These are phyloP conservation scores for Medicago ruthenica DNA, from an alignment of 306 rosid genomes.

Conservation along the genomic window DNA sequence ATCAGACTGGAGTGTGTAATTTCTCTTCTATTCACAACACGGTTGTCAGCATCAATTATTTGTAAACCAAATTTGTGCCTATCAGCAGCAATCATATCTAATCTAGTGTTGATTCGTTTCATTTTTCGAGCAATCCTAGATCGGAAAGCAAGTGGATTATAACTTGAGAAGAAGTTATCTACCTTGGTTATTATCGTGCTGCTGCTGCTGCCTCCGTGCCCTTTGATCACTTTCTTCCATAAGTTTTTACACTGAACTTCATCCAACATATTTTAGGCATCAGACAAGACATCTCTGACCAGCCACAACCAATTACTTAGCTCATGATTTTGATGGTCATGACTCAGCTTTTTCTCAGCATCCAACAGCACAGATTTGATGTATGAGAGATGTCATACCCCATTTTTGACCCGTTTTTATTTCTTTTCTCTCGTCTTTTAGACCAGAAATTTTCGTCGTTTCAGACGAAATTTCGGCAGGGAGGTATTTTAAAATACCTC, in stretches of 20 bases:
- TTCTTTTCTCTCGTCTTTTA: too few species aligned
- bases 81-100: slow-evolving; percentile 34
- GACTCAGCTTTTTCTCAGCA: slow-evolving; percentile 45
- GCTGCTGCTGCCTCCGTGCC: too few species aligned
- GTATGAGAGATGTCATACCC: slow-evolving; percentile 28
- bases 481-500: too few species aligned
- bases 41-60: not conserved
- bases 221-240: slow-evolving; percentile 15
- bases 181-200: slow-evolving; percentile 16
- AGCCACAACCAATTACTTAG: slow-evolving; percentile 22
- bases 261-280: slow-evolving; percentile 39
- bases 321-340: not conserved
- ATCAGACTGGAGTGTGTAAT: slow-evolving; percentile 38
- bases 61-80: slow-evolving; percentile 23
- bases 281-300: slow-evolving; percentile 24
- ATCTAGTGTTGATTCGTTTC: not conserved
- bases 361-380: slow-evolving; percentile 42
- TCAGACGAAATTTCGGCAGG: too few species aligned
- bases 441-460: too few species aligned
- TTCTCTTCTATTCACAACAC: slow-evolving; percentile 3
- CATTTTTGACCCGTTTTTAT: too few species aligned
- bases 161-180: slow-evolving; percentile 16
- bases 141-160: slow-evolving; percentile 29
- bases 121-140: slow-evolving; percentile 25
- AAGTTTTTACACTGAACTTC: slow-evolving; percentile 38